Conservation (phyloP, 164 flowering plant species). For the Taxillus chinensis region DNA sequence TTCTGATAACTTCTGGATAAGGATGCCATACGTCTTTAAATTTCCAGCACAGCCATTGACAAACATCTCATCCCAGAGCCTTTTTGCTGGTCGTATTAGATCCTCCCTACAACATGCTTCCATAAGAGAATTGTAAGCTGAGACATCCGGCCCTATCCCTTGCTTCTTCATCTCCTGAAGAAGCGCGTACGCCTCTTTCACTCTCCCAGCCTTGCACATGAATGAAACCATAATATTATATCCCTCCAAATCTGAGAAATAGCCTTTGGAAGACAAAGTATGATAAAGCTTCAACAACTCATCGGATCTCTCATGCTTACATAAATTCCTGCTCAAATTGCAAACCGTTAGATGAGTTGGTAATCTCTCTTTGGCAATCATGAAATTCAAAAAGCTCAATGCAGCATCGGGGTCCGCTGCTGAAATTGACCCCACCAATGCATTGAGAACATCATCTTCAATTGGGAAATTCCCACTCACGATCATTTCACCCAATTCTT, state of each 20-base stretch:
- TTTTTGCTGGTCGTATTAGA: slow-evolving; percentile 75
- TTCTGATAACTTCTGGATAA: slow-evolving; percentile 60
- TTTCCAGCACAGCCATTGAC: slow-evolving; percentile 55
- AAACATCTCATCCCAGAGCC: slow-evolving; percentile 98
- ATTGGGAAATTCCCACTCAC: slow-evolving; percentile 65
- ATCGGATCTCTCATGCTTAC: slow-evolving; percentile 39
- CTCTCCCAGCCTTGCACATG: slow-evolving; percentile 64
- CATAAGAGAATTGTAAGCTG: slow-evolving; percentile 60
- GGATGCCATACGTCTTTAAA: slow-evolving; percentile 57
- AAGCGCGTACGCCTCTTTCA: slow-evolving; percentile 64
- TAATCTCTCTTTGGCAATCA: slow-evolving; percentile 42
- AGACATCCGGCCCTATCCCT: slow-evolving; percentile 55
- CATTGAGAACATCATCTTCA: slow-evolving; percentile 64
- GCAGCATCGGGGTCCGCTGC: slow-evolving; percentile 43
- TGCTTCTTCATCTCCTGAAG: slow-evolving; percentile 80
- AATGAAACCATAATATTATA: slow-evolving; percentile 56
- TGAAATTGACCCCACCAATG: slow-evolving; percentile 66
- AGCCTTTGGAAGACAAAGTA: slow-evolving; percentile 36
- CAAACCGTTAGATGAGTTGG: slow-evolving; percentile 56
- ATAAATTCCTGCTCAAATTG: slow-evolving; percentile 60
- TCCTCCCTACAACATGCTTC: slow-evolving; percentile 90
- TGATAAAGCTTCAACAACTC: slow-evolving; percentile 45
- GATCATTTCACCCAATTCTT: slow-evolving; percentile 64
- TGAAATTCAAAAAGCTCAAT: slow-evolving; percentile 36
- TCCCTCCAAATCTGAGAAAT: slow-evolving; percentile 50